Evolutionary conservation across 202 grass and related monocot genomes (phyloP), one percentile per base, ranked within the genome.

Genomic region (Setaria italica): DNA sequence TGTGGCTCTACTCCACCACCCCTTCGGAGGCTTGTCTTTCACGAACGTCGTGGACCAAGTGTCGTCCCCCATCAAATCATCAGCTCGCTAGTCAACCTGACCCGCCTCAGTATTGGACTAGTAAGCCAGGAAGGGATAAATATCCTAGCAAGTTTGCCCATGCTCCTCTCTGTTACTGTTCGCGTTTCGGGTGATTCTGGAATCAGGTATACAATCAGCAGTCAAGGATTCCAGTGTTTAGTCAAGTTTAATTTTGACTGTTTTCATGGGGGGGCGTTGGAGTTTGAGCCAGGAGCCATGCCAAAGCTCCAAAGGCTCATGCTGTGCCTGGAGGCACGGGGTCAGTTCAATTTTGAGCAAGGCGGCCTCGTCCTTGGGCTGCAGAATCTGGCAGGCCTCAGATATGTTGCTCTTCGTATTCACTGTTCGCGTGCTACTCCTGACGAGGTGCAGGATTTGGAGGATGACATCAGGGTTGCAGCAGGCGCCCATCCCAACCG

Each of bases 241-340:
- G 2, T 47, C 19, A 70, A 70, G 11, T 70, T 70, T 48, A 2
- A 5, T 12, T 45, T 69, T 1, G 3, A 0, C 3, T 68, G 37
- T 41, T 0, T 17, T 0, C 0, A 25, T 43, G 17, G 43, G 0
- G 0, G 4, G 0, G 37, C 19, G 11, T 45, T 45, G 39, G 67
- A 47, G 5, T 47, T 70, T 46, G 68, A 70, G 20, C 11, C 42
- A 0, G 42, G 42, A 70, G 68, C 68, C 68, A 47, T 47, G 68
- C 68, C 68, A 70, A 70, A 70, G 68, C 68, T 70, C 20, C 11
- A 47, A 47, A 70, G 42, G 68, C 68, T 70, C 20, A 13, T 25
- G 2, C 42, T 70, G 41, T 0, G 0, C 2, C 67, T 70, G 10
- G 0, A 1, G 20, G 67, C 42, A 47, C 4, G 42, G 20, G 25